These are phyloP conservation scores for Hordeum pubiflorum DNA, from an alignment of 202 grass and related monocot species.

Conservation along the genomic window DNA sequence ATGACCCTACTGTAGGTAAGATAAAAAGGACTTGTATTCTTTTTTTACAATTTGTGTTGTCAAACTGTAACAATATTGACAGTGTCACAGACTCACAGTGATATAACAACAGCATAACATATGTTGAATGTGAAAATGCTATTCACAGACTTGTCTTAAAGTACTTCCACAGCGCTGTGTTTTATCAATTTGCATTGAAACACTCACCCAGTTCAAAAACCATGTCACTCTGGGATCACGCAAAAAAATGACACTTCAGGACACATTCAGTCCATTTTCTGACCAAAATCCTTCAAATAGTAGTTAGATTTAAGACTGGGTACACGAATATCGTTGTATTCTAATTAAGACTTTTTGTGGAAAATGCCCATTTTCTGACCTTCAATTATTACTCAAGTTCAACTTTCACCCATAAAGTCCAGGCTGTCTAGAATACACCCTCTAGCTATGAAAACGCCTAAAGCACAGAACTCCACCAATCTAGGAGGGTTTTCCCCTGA, in stretches of 20 bases:
- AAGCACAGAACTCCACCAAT: not conserved
- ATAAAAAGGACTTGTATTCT: not conserved
- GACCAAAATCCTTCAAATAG: not conserved
- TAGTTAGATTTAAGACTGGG: not conserved
- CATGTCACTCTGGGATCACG: not conserved
- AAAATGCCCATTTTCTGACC: not conserved
- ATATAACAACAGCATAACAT: not conserved
- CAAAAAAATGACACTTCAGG: not conserved
- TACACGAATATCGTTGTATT: not conserved
- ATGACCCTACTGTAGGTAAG: constrained; percentile 1
- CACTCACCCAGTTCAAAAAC: not conserved
- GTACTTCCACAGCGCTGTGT: not conserved
- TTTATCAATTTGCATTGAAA: not conserved
- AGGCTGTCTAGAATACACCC: not conserved
- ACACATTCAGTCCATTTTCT: not conserved
- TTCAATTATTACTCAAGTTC: not conserved
- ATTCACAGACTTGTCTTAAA: not conserved
- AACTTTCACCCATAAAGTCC: not conserved
- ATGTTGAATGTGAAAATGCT: not conserved
- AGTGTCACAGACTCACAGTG: not conserved
- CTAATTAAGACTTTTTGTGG: not conserved
- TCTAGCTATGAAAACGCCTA: not conserved
- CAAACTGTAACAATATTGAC: not conserved
- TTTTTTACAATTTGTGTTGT: not conserved
- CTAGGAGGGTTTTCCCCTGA: not conserved